phyloP scores from a whole-genome alignment of 352 stramenopile species.

The Phytophthora uliginosa region DNA sequence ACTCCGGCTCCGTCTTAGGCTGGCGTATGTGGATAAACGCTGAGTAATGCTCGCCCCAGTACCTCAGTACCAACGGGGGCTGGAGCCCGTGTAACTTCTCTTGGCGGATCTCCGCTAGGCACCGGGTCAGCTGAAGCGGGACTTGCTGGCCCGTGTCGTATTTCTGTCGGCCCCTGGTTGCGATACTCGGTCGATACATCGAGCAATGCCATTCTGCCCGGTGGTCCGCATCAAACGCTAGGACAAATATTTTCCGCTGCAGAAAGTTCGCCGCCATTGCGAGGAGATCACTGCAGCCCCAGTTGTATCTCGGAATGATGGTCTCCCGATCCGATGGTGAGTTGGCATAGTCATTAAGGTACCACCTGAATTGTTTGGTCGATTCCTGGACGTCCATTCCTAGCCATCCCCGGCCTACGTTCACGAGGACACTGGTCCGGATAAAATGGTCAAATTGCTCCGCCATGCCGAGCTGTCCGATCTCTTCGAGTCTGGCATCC shows the following conservation, averaged over 20 bases:
- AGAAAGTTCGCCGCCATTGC: slow-evolving; percentile 4
- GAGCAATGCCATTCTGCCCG: not conserved
- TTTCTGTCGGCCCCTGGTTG: not conserved
- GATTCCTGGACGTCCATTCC: not conserved
- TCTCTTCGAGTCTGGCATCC: not conserved
- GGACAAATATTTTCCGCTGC: not conserved
- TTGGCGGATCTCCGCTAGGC: not conserved
- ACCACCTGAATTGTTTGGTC: slow-evolving; percentile 20
- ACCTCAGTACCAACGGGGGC: not conserved
- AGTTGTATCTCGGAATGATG: slow-evolving; percentile 2
- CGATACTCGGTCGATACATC: not conserved
- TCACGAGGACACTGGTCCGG: not conserved
- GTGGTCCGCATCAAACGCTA: not conserved
- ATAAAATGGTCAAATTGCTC: slow-evolving; percentile 8
- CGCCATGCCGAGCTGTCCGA: not conserved
- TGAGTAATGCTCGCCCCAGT: slow-evolving; percentile 1
- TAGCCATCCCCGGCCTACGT: not conserved
- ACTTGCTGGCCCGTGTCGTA: not conserved
- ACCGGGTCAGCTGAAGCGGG: not conserved
- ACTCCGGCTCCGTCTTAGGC: not conserved
- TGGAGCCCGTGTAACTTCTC: not conserved
- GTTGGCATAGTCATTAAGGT: slow-evolving; percentile 1
- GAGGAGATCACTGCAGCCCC: not conserved
- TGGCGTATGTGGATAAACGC: not conserved
- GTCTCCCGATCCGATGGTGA: not conserved